Percentiles rank a stretch among this genome's conserved stretches.
Conservation (phyloP, 2,329 filamentous ascomycete genomes). For the Colletotrichum sansevieriae region DNA sequence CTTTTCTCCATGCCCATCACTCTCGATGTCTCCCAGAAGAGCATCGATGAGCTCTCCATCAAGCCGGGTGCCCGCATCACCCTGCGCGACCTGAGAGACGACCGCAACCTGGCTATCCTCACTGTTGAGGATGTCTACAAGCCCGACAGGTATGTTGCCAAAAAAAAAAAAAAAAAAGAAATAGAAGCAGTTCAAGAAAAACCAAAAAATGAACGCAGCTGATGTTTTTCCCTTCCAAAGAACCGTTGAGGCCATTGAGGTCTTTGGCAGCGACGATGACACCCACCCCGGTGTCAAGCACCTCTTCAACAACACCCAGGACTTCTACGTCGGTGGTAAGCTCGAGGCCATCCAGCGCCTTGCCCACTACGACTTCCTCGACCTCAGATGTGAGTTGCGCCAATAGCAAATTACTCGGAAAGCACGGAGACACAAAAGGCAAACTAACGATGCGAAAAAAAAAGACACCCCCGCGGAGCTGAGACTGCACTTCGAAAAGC, state of each 20-base stretch:
- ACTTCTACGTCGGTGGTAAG: slow-evolving; percentile 96
- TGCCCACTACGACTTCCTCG: slow-evolving; percentile 99
- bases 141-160: slow-evolving; percentile 85
- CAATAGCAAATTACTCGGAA: not conserved
- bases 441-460: slow-evolving; percentile 24
- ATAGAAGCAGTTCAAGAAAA: slow-evolving; percentile 54
- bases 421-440: not conserved
- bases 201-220: slow-evolving; percentile 48
- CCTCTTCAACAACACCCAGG: slow-evolving; percentile 82
- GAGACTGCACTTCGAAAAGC: slow-evolving; percentile 97
- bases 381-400: slow-evolving; percentile 80
- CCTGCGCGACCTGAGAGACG: slow-evolving; percentile 95
- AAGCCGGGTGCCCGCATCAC: slow-evolving; percentile 86
- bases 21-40: slow-evolving; percentile 83
- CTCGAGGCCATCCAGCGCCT: slow-evolving; percentile 94
- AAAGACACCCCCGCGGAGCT: slow-evolving; percentile 92
- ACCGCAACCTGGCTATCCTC: slow-evolving; percentile 94
- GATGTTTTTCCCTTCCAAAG: slow-evolving; percentile 56
- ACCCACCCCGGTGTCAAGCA: slow-evolving; percentile 94
- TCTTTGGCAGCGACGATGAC: slow-evolving; percentile 92
- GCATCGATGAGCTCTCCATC: slow-evolving; percentile 80
- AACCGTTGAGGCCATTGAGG: slow-evolving; percentile 89
- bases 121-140: slow-evolving; percentile 96
- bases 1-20: slow-evolving; percentile 98
- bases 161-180: not conserved